Evolutionary conservation across 805 yeast genomes (phyloP), one percentile per base, ranked within the genome.

Genomic region (Starmerella sirachaensis): DNA sequence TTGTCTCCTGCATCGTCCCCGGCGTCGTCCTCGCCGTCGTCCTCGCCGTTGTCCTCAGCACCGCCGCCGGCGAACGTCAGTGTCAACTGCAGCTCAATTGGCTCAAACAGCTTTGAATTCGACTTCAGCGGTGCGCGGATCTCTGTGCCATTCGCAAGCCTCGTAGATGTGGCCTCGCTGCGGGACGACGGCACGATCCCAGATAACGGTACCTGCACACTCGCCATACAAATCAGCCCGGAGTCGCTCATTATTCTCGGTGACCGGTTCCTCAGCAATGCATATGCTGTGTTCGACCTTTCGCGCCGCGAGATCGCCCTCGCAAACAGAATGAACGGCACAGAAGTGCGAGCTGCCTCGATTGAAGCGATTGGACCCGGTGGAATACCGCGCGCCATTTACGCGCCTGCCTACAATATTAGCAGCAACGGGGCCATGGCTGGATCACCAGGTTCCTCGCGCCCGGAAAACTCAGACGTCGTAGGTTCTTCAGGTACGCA

Each of bases 251-350:
- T 51, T 21, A 63, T 75, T 37, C 60, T 79, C 23, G 88, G 88
- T 12, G 84, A 77, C 53, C 65, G 69, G 35, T 69, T 79, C 51
- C 58, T 79, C 41, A 63, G 78, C 40, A 66, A 68, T 29, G 76
- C 76, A 5, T 80, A 79, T 51, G 65, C 70, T 20, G 82, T 76
- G 17, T 76, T 67, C 54, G 80, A 80, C 53, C 60, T 77, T 35
- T 81, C 74, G 20, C 67, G 66, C 46, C 55, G 52, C 31, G 63
- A 69, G 50, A 60, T 78, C 21, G 70, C 78, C 1, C 44, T 79
- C 37, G 83, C 76, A 11, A 38, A 38, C 17, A 20, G 31, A 28
- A n/a, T n/a, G n/a, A n/a, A 28, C 13, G 31, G 31, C 17, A 17
- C 7, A 8, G n/a, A n/a, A n/a, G n/a, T n/a, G n/a, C n/a, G n/a